Evolutionary conservation across 1,139 yeast species (phyloP), one percentile per base, ranked within the genome.

Genomic region (Geotrichum fermentans): DNA sequence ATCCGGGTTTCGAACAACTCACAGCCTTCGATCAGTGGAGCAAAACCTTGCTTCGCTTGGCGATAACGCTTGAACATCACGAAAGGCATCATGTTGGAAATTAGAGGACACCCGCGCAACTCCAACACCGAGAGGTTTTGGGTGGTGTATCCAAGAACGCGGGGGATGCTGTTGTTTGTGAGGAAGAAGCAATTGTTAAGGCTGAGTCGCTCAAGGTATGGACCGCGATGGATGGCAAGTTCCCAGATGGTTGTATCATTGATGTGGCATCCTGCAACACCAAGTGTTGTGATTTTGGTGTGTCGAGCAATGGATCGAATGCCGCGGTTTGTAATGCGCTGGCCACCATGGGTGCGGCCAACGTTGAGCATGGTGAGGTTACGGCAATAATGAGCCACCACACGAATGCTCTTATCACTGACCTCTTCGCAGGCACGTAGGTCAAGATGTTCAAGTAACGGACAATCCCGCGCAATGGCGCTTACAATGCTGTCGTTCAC

Each of bases 251-350:
- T 73, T 43, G 79, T 74, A 67, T 90, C 96, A 17, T 85, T 78
- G 24, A 90, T 74, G 49, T 77, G 73, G 64, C 96, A 87, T 6
- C 97, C 97, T 0, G 97, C 96, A 14, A 88, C 68, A 0, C 97
- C 97, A 43, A 90, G 71, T 0, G 97, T 89, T 43, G 72, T 72
- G 38, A 89, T 68, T 13, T 71, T 64, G 2, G 79, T 74, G 58
- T 78, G 78, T 39, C 72, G 71, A 5, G 82, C 77, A 29, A 90
- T 68, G 20, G 75, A 74, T 16, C 77, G 69, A 35, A 89, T 66
- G 13, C 94, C 78, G 38, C 75, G 70, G 69, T 88, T 94, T 2
- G 96, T 83, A 41, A 90, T 78, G 35, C 77, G 66, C 43, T 78
- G 76, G 14, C 94, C 88, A 51, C 76, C 75, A 32, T 75, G 70